Conservation (phyloP, 352 stramenopile genomes). For the Pythium phragmiticola region DNA sequence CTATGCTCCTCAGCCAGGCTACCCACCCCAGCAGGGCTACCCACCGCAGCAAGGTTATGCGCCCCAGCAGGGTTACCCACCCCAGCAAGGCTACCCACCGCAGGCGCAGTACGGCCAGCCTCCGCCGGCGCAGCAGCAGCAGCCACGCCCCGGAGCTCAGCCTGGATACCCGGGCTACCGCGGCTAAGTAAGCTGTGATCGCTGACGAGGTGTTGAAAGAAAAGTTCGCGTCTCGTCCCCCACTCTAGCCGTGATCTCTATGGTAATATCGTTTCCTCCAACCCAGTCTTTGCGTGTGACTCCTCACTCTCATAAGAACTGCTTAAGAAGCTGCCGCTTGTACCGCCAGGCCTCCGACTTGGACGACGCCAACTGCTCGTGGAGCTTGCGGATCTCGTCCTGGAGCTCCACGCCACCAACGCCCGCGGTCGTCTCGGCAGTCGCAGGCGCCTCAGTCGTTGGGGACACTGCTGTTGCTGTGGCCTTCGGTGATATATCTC, state of each 20-base stretch:
- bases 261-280: not conserved
- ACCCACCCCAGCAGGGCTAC: slow-evolving; percentile 17
- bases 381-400: slow-evolving; percentile 65
- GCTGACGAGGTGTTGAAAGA: no score
- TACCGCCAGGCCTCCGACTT: slow-evolving; percentile 74
- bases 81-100: not conserved
- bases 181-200: slow-evolving; percentile 20
- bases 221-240: no score
- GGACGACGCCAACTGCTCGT: slow-evolving; percentile 61
- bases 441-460: not conserved
- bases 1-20: slow-evolving; percentile 18
- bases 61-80: not conserved
- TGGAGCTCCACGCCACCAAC: slow-evolving; percentile 37
- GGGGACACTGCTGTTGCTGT: not conserved
- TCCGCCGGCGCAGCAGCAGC: slow-evolving; percentile 19
- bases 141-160: slow-evolving; percentile 17
- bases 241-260: not conserved
- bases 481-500: not conserved
- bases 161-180: slow-evolving; percentile 38
- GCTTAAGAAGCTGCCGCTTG: slow-evolving; percentile 77
- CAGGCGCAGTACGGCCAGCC: slow-evolving; percentile 18
- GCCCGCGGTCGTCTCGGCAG: not conserved
- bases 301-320: slow-evolving; percentile 43
- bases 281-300: not conserved
- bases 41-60: not conserved